Conservation (phyloP, 2,329 filamentous ascomycete species). For the Chaetomiaceae sp. region DNA sequence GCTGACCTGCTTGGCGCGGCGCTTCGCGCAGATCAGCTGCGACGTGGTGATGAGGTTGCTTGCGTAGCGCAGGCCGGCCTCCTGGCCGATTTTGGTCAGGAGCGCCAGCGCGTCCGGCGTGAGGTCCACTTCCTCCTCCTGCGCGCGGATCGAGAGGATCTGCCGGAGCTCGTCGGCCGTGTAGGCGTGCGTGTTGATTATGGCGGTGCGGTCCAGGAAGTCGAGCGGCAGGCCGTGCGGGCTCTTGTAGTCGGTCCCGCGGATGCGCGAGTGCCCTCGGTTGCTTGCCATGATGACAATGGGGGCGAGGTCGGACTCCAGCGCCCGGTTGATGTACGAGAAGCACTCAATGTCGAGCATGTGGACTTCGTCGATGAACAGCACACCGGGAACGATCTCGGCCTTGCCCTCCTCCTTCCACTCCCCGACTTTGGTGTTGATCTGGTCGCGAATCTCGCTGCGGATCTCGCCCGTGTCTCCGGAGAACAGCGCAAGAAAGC, state of each 20-base stretch:
- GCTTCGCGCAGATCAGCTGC: slow-evolving; percentile 79
- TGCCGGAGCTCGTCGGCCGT: slow-evolving; percentile 77
- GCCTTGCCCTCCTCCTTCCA: slow-evolving; percentile 99
- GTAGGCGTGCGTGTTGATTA: slow-evolving; percentile 90
- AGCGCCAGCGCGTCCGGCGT: slow-evolving; percentile 85
- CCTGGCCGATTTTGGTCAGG: slow-evolving; percentile 90
- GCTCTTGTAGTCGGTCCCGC: slow-evolving; percentile 87
- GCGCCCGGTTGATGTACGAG: slow-evolving; percentile 93
- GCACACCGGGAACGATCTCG: slow-evolving; percentile 90
- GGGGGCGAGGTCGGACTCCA: slow-evolving; percentile 90
- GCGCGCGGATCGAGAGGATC: slow-evolving; percentile 85
- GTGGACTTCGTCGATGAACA: slow-evolving; percentile 99
- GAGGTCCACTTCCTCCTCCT: slow-evolving; percentile 93
- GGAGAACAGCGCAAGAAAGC: slow-evolving; percentile 93
- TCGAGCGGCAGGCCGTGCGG: slow-evolving; percentile 93
- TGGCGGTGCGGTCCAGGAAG: slow-evolving; percentile 92
- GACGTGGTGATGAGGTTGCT: slow-evolving; percentile 96
- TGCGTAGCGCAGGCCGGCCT: slow-evolving; percentile 89
- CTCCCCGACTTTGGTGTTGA: slow-evolving; percentile 97
- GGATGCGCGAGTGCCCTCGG: slow-evolving; percentile 81
- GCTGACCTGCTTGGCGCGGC: slow-evolving; percentile 74
- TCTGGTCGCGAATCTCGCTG: slow-evolving; percentile 95
- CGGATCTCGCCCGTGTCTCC: slow-evolving; percentile 97
- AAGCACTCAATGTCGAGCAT: slow-evolving; percentile 99
- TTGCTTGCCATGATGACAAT: slow-evolving; percentile 99